Evolutionary conservation across 2,329 filamentous ascomycete genomes (phyloP).

Genomic region (Chaetothyriales sp.): DNA sequence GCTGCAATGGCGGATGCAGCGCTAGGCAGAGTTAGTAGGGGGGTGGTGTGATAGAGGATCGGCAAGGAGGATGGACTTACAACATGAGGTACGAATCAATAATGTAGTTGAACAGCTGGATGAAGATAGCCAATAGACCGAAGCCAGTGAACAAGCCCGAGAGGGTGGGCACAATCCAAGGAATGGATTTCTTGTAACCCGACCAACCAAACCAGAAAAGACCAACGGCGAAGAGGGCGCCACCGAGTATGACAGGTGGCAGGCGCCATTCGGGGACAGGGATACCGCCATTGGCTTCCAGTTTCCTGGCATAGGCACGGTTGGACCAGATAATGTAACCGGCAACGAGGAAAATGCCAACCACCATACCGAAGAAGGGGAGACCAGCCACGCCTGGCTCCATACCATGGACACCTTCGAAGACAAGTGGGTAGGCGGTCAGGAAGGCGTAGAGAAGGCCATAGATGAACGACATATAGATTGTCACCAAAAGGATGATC

Average conservation of each 20-base stretch:
- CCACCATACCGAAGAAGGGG: slow-evolving; percentile 72
- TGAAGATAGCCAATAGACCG: slow-evolving; percentile 45
- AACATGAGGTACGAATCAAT: slow-evolving; percentile 47
- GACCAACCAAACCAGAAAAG: slow-evolving; percentile 72
- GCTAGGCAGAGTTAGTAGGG: slow-evolving; percentile 18
- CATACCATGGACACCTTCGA: slow-evolving; percentile 50
- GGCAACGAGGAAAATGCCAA: slow-evolving; percentile 57
- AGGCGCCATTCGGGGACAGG: slow-evolving; percentile 46
- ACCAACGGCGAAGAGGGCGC: slow-evolving; percentile 41
- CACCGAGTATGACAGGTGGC: slow-evolving; percentile 40
- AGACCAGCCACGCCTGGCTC: slow-evolving; percentile 57
- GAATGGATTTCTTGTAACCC: slow-evolving; percentile 35
- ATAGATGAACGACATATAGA: slow-evolving; percentile 26
- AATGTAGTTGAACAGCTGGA: slow-evolving; percentile 45
- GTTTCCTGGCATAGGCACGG: slow-evolving; percentile 54
- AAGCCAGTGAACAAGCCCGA: slow-evolving; percentile 43
- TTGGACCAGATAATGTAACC: slow-evolving; percentile 49
- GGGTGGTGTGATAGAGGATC: neutral
- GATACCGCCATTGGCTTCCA: slow-evolving; percentile 50
- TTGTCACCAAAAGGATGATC: slow-evolving; percentile 30
- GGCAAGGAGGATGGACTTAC: slow-evolving; percentile 20
- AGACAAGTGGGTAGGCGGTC: slow-evolving; percentile 24
- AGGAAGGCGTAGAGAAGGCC: slow-evolving; percentile 22
- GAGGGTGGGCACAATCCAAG: slow-evolving; percentile 30
- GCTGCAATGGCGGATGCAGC: slow-evolving; percentile 38